These are phyloP conservation scores for Hypoxylon crocopeplum DNA, from an alignment of 495 filamentous ascomycete species.

Conservation along the genomic window DNA sequence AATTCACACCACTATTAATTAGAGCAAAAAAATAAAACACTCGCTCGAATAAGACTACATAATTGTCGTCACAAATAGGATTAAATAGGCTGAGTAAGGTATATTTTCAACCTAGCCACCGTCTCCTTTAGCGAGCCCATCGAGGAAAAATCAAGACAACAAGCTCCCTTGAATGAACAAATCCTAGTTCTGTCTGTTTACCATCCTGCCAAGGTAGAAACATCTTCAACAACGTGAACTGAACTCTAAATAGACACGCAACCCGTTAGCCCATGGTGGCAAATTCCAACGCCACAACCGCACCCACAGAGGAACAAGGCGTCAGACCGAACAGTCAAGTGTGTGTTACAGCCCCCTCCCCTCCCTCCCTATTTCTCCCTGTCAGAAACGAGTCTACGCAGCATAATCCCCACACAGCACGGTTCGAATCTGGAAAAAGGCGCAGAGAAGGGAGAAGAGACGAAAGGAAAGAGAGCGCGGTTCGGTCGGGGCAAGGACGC, in stretches of 20 bases:
- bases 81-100: conserved; percentile 2
- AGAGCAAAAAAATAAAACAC: no score
- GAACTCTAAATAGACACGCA: conserved; percentile 4
- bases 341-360: conserved; percentile 11
- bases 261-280: conserved; percentile 28
- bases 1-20: no score
- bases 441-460: neutral
- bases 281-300: conserved; percentile 23
- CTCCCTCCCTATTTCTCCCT: neutral
- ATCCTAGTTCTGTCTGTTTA: neutral
- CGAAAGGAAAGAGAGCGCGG: neutral
- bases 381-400: neutral
- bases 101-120: no score
- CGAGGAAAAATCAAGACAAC: neutral
- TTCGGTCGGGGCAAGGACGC: neutral
- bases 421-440: no score
- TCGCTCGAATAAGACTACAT: no score
- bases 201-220: neutral
- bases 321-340: conserved; percentile 6
- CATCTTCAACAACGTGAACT: neutral
- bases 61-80: no score
- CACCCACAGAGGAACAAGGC: conserved; percentile 2
- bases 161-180: neutral
- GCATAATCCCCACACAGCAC: neutral
- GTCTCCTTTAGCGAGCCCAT: no score